These are phyloP conservation scores for Dysphania ambrosioides DNA, from an alignment of 148 eudicot species.

Conservation along the genomic window DNA sequence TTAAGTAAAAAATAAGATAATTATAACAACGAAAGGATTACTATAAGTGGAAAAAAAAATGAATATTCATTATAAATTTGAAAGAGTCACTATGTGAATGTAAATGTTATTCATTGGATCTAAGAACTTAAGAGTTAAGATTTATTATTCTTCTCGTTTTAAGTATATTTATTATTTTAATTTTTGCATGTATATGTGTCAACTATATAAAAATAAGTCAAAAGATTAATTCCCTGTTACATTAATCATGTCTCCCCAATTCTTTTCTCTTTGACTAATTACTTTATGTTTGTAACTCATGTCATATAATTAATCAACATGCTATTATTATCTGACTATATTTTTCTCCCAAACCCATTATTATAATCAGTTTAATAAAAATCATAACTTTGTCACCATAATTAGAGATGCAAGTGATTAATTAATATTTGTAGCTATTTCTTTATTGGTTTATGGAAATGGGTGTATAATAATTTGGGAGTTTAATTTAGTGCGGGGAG, in stretches of 20 bases:
- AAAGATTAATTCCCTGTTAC: no score
- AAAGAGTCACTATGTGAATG: no score
- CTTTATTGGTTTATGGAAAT: neutral
- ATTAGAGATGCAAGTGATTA: neutral
- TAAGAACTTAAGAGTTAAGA: no score
- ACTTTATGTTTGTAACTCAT: conserved; percentile 22
- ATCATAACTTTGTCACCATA: neutral
- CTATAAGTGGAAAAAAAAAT: no score
- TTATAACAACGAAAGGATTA: no score
- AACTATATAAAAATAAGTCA: neutral
- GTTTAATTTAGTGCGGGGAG: neutral
- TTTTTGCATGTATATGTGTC: no score
- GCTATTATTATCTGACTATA: conserved; percentile 16
- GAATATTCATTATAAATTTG: no score
- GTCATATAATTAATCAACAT: neutral
- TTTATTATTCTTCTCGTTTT: no score
- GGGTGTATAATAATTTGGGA: neutral
- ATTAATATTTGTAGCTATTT: neutral
- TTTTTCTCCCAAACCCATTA: conserved; percentile 7
- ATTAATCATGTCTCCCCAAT: conserved; percentile 11
- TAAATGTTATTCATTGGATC: no score
- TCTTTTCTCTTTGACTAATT: conserved; percentile 14
- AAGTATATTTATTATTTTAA: no score
- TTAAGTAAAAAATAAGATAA: no score
- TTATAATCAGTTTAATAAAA: conserved; percentile 4